A percentile compares a stretch with the other conserved stretches of the same genome.
Conservation (phyloP, 2,329 filamentous ascomycete genomes). For the Anisogramma anomala region DNA sequence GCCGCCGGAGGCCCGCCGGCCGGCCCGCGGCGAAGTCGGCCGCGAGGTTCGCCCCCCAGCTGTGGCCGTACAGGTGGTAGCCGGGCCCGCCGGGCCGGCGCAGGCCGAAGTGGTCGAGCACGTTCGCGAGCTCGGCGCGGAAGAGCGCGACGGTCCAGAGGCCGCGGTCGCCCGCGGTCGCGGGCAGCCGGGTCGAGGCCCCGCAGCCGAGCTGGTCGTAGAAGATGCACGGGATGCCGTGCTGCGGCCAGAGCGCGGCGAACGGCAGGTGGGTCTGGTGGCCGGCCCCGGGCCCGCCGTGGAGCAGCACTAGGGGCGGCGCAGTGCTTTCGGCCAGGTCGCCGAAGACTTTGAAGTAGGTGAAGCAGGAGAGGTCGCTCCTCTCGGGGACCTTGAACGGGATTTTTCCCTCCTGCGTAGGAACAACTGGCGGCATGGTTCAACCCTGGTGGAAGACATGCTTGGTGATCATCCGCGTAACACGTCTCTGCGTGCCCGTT, state of each 20-base stretch:
- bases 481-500: no score
- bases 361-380: background rate
- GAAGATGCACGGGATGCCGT: conserved; percentile 33
- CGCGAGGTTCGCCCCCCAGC: conserved; percentile 5
- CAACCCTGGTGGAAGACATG: no score
- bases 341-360: conserved; percentile 11
- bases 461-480: no score
- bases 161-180: conserved; percentile 22
- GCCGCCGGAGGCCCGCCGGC: conserved; percentile 16
- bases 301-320: conserved; percentile 14
- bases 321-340: background rate
- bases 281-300: conserved; percentile 33
- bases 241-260: conserved; percentile 1
- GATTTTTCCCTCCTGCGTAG: no score
- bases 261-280: conserved; percentile 28
- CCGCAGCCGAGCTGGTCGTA: conserved; percentile 45
- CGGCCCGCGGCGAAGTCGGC: conserved; percentile 1
- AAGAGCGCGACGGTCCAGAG: conserved; percentile 19
- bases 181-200: conserved; percentile 32
- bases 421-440: no score
- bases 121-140: conserved; percentile 17
- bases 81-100: conserved; percentile 2
- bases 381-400: conserved; percentile 1
- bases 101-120: conserved; percentile 15
- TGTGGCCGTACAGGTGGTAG: conserved; percentile 12